These are phyloP conservation scores for Neocatenulostroma microsporum DNA, from an alignment of 2,329 filamentous ascomycete genomes.

Conservation along the genomic window DNA sequence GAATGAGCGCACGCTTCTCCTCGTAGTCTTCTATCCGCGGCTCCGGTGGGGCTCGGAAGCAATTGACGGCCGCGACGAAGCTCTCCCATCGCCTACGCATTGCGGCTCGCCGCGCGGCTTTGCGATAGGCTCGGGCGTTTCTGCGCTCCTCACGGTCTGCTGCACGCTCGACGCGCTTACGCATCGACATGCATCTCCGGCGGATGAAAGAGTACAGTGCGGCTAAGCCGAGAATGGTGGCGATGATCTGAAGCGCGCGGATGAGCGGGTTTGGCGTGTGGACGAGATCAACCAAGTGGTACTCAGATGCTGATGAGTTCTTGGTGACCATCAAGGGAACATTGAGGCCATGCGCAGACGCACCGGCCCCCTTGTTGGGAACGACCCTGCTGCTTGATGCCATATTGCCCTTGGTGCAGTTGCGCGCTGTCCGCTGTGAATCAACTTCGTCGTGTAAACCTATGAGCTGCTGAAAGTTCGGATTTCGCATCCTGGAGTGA, in stretches of 20 bases:
- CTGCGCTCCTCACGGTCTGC: constrained; percentile 49
- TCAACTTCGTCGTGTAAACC: constrained; percentile 7
- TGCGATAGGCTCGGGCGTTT: constrained; percentile 45
- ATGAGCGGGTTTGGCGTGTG: constrained; percentile 26
- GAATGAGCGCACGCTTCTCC: constrained; percentile 44
- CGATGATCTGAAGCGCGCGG: constrained; percentile 37
- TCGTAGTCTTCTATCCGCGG: constrained; percentile 38
- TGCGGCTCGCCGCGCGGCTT: constrained; percentile 45
- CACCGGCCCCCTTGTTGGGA: not conserved
- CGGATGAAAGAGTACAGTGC: constrained; percentile 39
- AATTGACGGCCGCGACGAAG: constrained; percentile 23
- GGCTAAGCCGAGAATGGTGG: constrained; percentile 37
- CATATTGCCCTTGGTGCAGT: constrained; percentile 3
- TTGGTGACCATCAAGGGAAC: constrained; percentile 9
- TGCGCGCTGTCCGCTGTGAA: constrained; percentile 6
- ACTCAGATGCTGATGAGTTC: constrained; percentile 11
- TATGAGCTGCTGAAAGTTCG: constrained; percentile 15
- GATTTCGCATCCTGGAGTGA: constrained; percentile 16
- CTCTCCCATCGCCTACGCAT: constrained; percentile 45
- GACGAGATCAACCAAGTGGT: constrained; percentile 18
- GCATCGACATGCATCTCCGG: constrained; percentile 43
- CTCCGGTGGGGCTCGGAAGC: constrained; percentile 27
- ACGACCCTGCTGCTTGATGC: not conserved
- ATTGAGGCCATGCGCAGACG: constrained; percentile 2
- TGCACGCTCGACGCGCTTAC: constrained; percentile 45